These are phyloP conservation scores for Cyclotella atomus DNA, from an alignment of 108 stramenopile species.

Conservation along the genomic window DNA sequence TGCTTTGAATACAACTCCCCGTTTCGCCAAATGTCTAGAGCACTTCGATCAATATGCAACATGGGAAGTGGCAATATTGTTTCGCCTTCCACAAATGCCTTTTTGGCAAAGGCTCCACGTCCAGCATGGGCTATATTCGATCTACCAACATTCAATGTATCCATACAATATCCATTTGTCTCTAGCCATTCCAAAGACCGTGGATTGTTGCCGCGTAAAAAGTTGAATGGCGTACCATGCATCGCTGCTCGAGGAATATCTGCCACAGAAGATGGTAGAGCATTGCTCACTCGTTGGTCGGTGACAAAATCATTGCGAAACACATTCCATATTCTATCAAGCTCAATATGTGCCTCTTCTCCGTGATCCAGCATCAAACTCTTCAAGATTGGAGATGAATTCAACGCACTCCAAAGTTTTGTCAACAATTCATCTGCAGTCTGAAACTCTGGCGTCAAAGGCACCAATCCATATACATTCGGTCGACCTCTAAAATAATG, in stretches of 20 bases:
- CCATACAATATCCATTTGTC: background rate
- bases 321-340: background rate
- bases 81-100: background rate
- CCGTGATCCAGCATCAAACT: background rate
- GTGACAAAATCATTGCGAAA: background rate
- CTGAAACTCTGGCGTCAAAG: background rate
- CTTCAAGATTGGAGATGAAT: background rate
- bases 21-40: background rate
- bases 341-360: background rate
- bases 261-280: background rate
- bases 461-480: background rate
- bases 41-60: background rate
- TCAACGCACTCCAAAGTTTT: background rate
- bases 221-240: background rate
- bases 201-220: background rate
- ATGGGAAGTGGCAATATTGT: background rate
- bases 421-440: background rate
- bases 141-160: background rate
- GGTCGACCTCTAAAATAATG: background rate
- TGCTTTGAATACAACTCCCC: slow-evolving; percentile 20
- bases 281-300: background rate
- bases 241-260: background rate
- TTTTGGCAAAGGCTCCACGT: background rate
- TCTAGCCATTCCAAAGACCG: background rate
- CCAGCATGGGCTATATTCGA: slow-evolving; percentile 1